Percentiles rank a stretch among this genome's conserved stretches.
phyloP scores from a whole-genome alignment of 2,329 filamentous ascomycete genomes.

The Calonectria pseudoturangicola region DNA sequence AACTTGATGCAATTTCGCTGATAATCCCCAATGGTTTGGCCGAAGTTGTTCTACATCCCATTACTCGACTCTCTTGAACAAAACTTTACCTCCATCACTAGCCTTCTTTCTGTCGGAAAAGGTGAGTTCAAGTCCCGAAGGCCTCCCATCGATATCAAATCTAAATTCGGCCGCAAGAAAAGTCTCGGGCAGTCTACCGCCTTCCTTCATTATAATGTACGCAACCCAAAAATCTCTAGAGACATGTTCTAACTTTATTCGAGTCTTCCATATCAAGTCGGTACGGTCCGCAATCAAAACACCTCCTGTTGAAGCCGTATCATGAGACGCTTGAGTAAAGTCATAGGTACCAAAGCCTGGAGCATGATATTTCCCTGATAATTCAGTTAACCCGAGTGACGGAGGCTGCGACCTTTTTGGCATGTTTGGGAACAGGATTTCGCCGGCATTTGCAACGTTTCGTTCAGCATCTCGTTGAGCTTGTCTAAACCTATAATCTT shows the following conservation, averaged over 20 bases:
- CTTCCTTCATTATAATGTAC: not conserved
- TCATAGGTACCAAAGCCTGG: not conserved
- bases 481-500: not conserved
- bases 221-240: constrained; percentile 8
- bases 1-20: too few relatives aligned
- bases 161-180: constrained; percentile 2
- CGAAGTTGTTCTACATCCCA: not conserved
- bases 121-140: not conserved
- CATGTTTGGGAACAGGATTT: not conserved
- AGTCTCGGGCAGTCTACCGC: not conserved
- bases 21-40: too few relatives aligned
- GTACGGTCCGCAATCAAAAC: not conserved
- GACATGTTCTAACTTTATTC: not conserved
- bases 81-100: not conserved
- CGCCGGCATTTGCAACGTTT: not conserved
- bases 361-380: not conserved
- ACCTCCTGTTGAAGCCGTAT: not conserved
- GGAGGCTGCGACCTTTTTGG: not conserved
- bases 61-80: not conserved
- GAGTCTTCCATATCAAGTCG: constrained; percentile 9
- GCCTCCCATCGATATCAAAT: not conserved
- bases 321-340: not conserved
- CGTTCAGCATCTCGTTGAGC: constrained; percentile 4
- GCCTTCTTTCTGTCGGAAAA: not conserved
- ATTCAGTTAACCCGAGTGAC: not conserved